These are phyloP conservation scores for Rubia peregrina DNA, from an alignment of 305 asterid genomes.

Conservation along the genomic window DNA sequence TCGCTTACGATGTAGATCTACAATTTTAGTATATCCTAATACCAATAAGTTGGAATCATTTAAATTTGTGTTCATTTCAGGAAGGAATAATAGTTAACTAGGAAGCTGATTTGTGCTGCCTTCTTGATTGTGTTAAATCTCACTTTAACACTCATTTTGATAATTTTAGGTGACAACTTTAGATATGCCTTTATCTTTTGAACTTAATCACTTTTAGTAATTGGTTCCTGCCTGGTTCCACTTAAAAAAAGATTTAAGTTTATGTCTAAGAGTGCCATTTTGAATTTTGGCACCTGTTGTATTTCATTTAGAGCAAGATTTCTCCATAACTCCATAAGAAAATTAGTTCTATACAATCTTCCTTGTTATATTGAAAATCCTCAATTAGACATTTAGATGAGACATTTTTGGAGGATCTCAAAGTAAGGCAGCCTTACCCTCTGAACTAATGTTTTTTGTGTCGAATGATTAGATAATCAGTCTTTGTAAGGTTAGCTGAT, in stretches of 20 bases:
- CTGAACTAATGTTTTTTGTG: slow-evolving; percentile 17
- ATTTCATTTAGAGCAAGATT: background rate
- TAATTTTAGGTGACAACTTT: background rate
- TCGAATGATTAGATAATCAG: background rate
- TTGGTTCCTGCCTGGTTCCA: background rate
- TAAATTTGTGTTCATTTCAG: background rate
- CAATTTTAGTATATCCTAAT: background rate
- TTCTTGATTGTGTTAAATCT: background rate
- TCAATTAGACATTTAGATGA: background rate
- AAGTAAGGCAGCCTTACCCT: too few relatives aligned
- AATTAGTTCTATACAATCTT: too few relatives aligned
- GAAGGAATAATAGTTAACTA: background rate
- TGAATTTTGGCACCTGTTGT: background rate
- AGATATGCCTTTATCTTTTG: background rate
- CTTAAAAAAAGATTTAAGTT: background rate
- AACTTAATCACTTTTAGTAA: background rate
- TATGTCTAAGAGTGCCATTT: background rate
- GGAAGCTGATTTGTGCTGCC: background rate
- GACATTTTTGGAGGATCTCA: background rate
- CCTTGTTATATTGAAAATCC: background rate
- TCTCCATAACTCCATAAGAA: background rate
- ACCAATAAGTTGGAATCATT: background rate
- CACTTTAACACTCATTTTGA: background rate
- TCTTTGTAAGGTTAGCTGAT: background rate
- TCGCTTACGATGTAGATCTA: background rate